Evolutionary conservation across 2,329 filamentous ascomycete species (phyloP).

Genomic region (Dothideomycetes sp.): DNA sequence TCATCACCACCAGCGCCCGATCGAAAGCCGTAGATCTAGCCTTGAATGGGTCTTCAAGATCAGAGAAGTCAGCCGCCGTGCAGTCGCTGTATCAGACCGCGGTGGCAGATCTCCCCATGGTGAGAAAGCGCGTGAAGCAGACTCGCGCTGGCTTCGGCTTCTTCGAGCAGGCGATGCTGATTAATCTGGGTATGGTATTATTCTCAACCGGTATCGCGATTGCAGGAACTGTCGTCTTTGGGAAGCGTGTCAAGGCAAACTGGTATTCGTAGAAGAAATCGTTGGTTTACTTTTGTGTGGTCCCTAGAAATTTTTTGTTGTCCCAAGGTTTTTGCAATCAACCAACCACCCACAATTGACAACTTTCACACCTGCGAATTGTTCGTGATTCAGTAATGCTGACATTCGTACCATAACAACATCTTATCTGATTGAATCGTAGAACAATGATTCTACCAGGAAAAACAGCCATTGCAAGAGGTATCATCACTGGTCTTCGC

Average conservation of each 20-base stretch:
- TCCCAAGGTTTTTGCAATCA: conserved; percentile 11
- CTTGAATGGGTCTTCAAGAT: conserved; percentile 9
- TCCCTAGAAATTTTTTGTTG: background rate
- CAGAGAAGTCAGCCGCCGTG: conserved; percentile 11
- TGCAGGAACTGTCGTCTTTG: conserved; percentile 2
- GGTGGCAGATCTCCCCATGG: conserved; percentile 18
- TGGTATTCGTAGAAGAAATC: background rate
- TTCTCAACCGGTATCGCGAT: conserved; percentile 4
- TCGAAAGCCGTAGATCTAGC: conserved; percentile 9
- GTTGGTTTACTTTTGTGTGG: too few relatives aligned
- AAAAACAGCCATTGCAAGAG: too few relatives aligned
- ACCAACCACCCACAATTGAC: too few relatives aligned
- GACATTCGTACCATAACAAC: too few relatives aligned
- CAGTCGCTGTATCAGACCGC: conserved; percentile 19
- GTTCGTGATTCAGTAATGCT: too few relatives aligned
- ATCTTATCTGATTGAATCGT: too few relatives aligned
- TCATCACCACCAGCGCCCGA: conserved; percentile 16
- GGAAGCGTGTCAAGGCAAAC: conserved; percentile 5
- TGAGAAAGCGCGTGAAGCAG: conserved; percentile 23
- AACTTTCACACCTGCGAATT: too few relatives aligned
- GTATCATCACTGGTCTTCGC: too few relatives aligned
- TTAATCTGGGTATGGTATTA: conserved; percentile 28
- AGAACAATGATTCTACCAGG: too few relatives aligned
- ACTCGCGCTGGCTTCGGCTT: conserved; percentile 29
- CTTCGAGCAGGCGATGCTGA: conserved; percentile 30